Evolutionary conservation across 768 basidiomycete species (phyloP), one percentile per base, ranked within the genome.

Genomic region (Hygrocybe coccinea): DNA sequence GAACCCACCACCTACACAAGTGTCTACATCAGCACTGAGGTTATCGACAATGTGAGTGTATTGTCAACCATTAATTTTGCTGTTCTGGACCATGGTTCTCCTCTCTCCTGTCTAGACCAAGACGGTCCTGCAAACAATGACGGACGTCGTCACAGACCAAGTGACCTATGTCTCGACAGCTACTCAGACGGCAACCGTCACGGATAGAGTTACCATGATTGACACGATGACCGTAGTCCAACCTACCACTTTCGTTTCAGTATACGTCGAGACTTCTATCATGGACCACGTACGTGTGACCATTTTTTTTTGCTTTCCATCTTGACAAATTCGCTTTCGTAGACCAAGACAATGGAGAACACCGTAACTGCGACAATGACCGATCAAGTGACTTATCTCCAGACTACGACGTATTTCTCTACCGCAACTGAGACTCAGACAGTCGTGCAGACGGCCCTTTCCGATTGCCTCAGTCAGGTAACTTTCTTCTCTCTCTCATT

Each of bases 311-410:
- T 5, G 2, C 15, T 60, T 39, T 59, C 36, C 37, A 43, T 6
- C 54, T 51, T 12, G 12, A 41, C 1, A 33, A 21, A 15, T 56
- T 36, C 22, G 59, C 51, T 46, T 41, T 7, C 57, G 19, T 59
- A 84, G 80, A 86, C 85, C 37, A 69, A 78, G 73, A 86, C 84
- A 3, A 68, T 84, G 52, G 68, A 79, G 61, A 73, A 80, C 64
- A 85, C 83, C 2, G 54, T 80, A 60, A 83, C 83, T 1, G 72
- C 79, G 34, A 82, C 81, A 14, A 66, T 76, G 62, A 74, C 77
- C 46, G 70, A 79, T 60, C 68, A 79, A 57, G 67, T 68, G 60
- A 85, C 83, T 7, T 60, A 70, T 59, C 50, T 79, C 37, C 68
- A 78, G 69, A 84, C 82, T 7, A 69, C 75, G 55, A 84, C 83